A percentile compares a stretch with the other conserved stretches of the same genome.
These are phyloP conservation scores for Candida boidinii DNA, from an alignment of 805 yeast species.

Conservation along the genomic window DNA sequence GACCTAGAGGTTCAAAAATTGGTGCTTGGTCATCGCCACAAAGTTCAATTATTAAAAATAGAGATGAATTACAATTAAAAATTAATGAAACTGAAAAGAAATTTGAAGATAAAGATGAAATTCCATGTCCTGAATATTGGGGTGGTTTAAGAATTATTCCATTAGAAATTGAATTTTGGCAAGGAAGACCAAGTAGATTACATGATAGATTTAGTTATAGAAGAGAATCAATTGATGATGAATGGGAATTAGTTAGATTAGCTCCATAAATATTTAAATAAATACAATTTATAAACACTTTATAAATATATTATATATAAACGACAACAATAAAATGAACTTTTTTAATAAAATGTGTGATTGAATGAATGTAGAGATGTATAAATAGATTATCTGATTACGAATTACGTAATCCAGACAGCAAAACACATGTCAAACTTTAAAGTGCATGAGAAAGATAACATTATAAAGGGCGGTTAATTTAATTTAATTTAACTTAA, in stretches of 20 bases:
- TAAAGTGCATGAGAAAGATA: too few species aligned
- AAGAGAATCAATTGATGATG: constrained; percentile 37
- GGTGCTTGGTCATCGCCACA: constrained; percentile 99
- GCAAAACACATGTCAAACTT: too few species aligned
- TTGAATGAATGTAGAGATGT: too few species aligned
- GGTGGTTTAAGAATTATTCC: constrained; percentile 91
- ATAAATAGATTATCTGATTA: too few species aligned
- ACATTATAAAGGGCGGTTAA: too few species aligned
- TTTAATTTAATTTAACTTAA: too few species aligned
- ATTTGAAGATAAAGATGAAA: constrained; percentile 51
- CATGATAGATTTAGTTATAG: constrained; percentile 81
- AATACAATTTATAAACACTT: too few species aligned
- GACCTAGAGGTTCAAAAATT: constrained; percentile 88
- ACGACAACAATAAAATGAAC: too few species aligned
- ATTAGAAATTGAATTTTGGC: constrained; percentile 93
- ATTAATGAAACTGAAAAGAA: constrained; percentile 40
- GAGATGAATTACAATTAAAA: constrained; percentile 55
- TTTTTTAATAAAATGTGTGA: too few species aligned
- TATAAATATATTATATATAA: not conserved
- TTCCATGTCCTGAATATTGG: constrained; percentile 93
- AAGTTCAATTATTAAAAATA: constrained; percentile 44
- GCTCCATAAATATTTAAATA: constrained; percentile 41
- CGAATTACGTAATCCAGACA: too few species aligned
- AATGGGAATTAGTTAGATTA: constrained; percentile 61
- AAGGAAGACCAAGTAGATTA: constrained; percentile 81